Evolutionary conservation across 2,329 filamentous ascomycete species (phyloP).

Genomic region (Metarhizium brunneum): DNA sequence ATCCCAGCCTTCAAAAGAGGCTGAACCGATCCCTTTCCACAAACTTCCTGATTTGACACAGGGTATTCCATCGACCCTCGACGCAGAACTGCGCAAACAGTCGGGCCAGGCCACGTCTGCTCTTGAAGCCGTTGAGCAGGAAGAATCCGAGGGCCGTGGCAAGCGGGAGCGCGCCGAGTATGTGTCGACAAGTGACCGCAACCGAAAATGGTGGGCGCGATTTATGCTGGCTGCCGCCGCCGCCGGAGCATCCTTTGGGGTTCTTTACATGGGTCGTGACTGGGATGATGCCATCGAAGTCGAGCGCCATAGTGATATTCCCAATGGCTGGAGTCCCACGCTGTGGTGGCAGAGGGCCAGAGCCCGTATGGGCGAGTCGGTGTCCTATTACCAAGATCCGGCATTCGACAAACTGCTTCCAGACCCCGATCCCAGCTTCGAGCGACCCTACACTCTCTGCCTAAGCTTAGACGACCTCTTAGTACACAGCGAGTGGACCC

Average conservation of each 20-base stretch:
- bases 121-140: conserved; percentile 28
- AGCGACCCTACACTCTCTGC: conserved; percentile 85
- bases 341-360: conserved; percentile 75
- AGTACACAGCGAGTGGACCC: conserved; percentile 88
- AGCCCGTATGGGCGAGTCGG: conserved; percentile 63
- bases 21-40: conserved; percentile 43
- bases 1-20: conserved; percentile 17
- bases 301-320: conserved; percentile 57
- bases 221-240: conserved; percentile 59
- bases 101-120: conserved; percentile 23
- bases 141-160: conserved; percentile 19
- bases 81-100: conserved; percentile 55
- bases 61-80: conserved; percentile 86
- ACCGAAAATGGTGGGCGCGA: conserved; percentile 67
- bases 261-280: conserved; percentile 74
- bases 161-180: conserved; percentile 60
- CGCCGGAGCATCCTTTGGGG: conserved; percentile 43
- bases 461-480: conserved; percentile 89
- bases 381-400: conserved; percentile 92
- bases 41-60: conserved; percentile 86
- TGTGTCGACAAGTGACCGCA: conserved; percentile 81
- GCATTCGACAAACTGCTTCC: conserved; percentile 90
- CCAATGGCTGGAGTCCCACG: conserved; percentile 67
- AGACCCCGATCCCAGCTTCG: conserved; percentile 67
- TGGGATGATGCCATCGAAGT: conserved; percentile 80